These are phyloP conservation scores for Canariomyces notabilis DNA, from an alignment of 2,329 filamentous ascomycete species.

Conservation along the genomic window DNA sequence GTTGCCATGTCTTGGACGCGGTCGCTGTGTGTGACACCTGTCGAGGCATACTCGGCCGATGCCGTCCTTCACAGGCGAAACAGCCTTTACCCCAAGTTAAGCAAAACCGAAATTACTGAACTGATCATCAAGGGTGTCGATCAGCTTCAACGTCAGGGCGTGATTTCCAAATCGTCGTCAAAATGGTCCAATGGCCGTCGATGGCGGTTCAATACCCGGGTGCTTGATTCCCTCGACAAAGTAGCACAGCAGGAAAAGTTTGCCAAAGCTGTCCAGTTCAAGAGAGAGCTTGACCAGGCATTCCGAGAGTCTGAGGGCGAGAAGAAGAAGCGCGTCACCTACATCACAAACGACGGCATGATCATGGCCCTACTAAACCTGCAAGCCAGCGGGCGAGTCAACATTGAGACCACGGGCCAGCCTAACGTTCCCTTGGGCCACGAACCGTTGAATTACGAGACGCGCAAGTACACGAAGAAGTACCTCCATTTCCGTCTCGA, in stretches of 20 bases:
- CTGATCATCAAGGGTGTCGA: constrained; percentile 46
- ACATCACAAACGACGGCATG: constrained; percentile 57
- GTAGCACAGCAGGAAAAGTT: constrained; percentile 51
- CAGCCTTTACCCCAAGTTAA: constrained; percentile 37
- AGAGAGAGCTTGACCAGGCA: constrained; percentile 51
- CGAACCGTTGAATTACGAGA: constrained; percentile 65
- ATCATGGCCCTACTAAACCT: constrained; percentile 65
- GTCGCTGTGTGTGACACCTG: constrained; percentile 51
- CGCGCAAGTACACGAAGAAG: constrained; percentile 60
- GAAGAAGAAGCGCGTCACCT: constrained; percentile 42
- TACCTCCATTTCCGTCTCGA: constrained; percentile 61
- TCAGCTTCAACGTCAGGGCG: constrained; percentile 43
- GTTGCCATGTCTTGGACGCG: constrained; percentile 56
- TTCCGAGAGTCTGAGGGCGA: constrained; percentile 39
- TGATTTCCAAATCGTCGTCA: constrained; percentile 57
- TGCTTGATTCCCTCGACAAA: constrained; percentile 53
- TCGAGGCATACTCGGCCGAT: constrained; percentile 43
- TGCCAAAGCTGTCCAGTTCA: constrained; percentile 54
- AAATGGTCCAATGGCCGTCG: constrained; percentile 55
- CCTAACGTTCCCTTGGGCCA: constrained; percentile 65
- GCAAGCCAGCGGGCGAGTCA: constrained; percentile 53
- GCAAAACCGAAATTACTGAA: constrained; percentile 36
- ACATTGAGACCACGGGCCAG: constrained; percentile 49
- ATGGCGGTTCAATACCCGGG: constrained; percentile 58
- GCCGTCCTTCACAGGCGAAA: constrained; percentile 48